phyloP scores from a whole-genome alignment of 2,329 filamentous ascomycete genomes.

The Beauveria australis region DNA sequence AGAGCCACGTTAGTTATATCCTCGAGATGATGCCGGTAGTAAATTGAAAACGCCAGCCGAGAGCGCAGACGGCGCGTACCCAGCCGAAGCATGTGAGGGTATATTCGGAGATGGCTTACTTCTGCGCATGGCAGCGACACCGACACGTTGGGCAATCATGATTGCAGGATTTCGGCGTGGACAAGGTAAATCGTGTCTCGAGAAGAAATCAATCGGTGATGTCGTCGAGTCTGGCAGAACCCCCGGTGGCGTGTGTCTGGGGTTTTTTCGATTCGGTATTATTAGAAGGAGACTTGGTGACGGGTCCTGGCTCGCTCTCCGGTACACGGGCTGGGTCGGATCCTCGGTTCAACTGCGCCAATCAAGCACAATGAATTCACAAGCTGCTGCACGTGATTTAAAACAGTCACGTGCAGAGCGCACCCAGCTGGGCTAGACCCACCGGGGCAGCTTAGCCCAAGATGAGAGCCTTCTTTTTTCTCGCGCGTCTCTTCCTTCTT shows the following conservation, averaged over 20 bases:
- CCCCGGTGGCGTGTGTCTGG: background rate
- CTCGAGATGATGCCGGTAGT: no score
- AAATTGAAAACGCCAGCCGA: background rate
- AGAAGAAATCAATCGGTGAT: constrained; percentile 12
- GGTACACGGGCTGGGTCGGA: constrained; percentile 24
- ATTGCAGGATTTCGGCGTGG: constrained; percentile 14
- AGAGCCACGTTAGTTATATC: background rate
- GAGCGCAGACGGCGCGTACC: background rate
- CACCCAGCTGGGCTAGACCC: background rate
- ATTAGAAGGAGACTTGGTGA: constrained; percentile 13
- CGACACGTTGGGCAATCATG: constrained; percentile 52
- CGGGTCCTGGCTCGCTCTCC: background rate
- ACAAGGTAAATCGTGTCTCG: constrained; percentile 6
- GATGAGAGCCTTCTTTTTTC: background rate
- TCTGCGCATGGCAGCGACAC: constrained; percentile 51
- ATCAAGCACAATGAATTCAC: constrained; percentile 30
- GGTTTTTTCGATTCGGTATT: background rate
- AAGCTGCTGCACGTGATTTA: constrained; percentile 25
- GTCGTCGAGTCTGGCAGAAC: constrained; percentile 11
- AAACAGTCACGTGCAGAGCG: background rate
- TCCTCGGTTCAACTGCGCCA: constrained; percentile 37
- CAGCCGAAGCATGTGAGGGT: constrained; percentile 4
- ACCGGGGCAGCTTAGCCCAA: background rate
- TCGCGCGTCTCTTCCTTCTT: constrained; percentile 22
- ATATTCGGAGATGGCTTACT: constrained; percentile 29